These are phyloP conservation scores for Cyclotella cryptica DNA, from an alignment of 108 stramenopile species.

Conservation along the genomic window DNA sequence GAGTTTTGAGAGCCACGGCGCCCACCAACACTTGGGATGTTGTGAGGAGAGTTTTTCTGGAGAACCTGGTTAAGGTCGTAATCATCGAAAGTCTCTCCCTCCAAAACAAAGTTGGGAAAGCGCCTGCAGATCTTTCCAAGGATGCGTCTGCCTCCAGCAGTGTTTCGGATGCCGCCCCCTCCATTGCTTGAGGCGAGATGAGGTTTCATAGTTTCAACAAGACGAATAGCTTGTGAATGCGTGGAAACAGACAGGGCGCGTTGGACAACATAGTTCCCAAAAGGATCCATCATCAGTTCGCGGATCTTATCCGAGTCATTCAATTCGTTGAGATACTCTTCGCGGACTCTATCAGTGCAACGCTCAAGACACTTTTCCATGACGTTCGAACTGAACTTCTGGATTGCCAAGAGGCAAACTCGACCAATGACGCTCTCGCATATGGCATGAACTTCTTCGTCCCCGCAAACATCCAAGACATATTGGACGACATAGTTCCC, in stretches of 20 bases:
- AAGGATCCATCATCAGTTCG: slow-evolving; percentile 95
- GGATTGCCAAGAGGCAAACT: slow-evolving; percentile 90
- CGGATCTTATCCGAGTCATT: slow-evolving; percentile 84
- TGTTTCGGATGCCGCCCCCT: slow-evolving; percentile 89
- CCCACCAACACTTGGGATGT: slow-evolving; percentile 23
- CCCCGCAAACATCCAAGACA: slow-evolving; percentile 90
- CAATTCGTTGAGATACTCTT: slow-evolving; percentile 87
- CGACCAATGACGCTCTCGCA: slow-evolving; percentile 90
- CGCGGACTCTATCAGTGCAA: slow-evolving; percentile 88
- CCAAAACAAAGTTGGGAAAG: slow-evolving; percentile 90
- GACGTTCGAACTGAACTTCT: slow-evolving; percentile 98
- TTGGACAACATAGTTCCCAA: slow-evolving; percentile 97
- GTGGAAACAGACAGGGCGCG: slow-evolving; percentile 92
- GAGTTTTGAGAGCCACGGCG: slow-evolving; percentile 31
- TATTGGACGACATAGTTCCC: slow-evolving; percentile 97
- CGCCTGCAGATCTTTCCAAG: slow-evolving; percentile 93
- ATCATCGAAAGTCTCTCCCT: slow-evolving; percentile 56
- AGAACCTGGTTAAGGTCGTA: slow-evolving; percentile 48
- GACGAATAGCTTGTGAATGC: slow-evolving; percentile 90
- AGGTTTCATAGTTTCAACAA: slow-evolving; percentile 94
- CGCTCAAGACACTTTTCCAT: slow-evolving; percentile 98
- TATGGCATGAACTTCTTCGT: slow-evolving; percentile 93
- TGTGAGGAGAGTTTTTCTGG: slow-evolving; percentile 12
- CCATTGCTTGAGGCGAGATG: slow-evolving; percentile 84
- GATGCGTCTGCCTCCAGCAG: slow-evolving; percentile 94